Evolutionary conservation across 148 eudicot species (phyloP).

Genomic region (Chenopodium formosanum): DNA sequence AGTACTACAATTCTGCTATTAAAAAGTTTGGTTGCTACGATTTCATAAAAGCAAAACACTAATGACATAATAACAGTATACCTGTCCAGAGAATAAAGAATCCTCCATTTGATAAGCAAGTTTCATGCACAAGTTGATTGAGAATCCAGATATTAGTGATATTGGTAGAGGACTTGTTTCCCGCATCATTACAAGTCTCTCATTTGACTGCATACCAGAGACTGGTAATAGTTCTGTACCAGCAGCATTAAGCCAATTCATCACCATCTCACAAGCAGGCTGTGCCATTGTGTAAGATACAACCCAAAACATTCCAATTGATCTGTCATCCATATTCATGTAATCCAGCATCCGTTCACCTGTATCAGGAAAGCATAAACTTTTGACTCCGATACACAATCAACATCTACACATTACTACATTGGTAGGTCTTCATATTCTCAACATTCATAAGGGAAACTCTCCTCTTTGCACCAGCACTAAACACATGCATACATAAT

Average conservation of each 20-base stretch:
- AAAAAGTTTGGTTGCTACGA: not conserved
- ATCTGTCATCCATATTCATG: constrained; percentile 88
- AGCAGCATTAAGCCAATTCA: constrained; percentile 81
- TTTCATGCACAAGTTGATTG: constrained; percentile 75
- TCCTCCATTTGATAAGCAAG: constrained; percentile 91
- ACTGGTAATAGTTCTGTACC: constrained; percentile 76
- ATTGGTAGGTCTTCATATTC: not conserved
- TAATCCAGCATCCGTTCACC: constrained; percentile 85
- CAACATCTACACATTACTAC: not conserved
- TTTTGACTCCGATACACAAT: not conserved
- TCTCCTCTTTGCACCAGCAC: not conserved
- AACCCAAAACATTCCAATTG: constrained; percentile 98
- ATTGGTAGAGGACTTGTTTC: constrained; percentile 87
- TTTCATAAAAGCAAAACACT: not conserved
- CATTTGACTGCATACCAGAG: constrained; percentile 68
- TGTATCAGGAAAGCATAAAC: constrained; percentile 25
- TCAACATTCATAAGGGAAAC: not conserved
- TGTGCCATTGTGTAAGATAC: constrained; percentile 88
- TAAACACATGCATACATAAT: not conserved
- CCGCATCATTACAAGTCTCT: constrained; percentile 76
- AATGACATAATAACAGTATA: constrained; percentile 23
- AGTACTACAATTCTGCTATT: not conserved
- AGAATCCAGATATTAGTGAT: constrained; percentile 79
- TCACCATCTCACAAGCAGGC: constrained; percentile 90
- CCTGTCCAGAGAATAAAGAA: constrained; percentile 91